phyloP scores from a whole-genome alignment of 2,329 filamentous ascomycete species.

The Aspergillus quadrilineatus region DNA sequence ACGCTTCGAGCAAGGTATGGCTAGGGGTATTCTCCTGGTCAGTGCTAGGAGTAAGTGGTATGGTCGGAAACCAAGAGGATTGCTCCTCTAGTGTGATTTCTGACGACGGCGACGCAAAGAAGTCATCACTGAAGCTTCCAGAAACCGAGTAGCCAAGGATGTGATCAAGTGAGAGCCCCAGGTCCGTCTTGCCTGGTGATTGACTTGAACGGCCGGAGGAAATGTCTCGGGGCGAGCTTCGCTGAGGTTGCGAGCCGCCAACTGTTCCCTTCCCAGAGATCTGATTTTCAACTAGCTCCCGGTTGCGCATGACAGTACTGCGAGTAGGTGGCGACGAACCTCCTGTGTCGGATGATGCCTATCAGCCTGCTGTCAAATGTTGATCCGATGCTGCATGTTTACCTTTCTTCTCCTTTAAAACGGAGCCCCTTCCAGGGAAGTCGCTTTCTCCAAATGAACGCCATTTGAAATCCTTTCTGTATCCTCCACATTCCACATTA shows the following conservation, averaged over 20 bases:
- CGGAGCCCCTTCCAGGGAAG: conserved; percentile 41
- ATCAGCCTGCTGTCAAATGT: conserved; percentile 3
- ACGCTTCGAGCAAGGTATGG: conserved; percentile 9
- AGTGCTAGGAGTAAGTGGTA: conserved; percentile 10
- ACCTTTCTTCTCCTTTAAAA: conserved; percentile 50
- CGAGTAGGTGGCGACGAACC: conserved; percentile 10
- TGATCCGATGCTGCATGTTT: background rate
- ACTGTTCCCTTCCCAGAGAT: background rate
- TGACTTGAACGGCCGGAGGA: conserved; percentile 6
- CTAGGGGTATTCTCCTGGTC: conserved; percentile 11
- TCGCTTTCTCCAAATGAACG: conserved; percentile 65
- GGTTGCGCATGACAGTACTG: conserved; percentile 6
- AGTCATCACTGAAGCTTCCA: conserved; percentile 16
- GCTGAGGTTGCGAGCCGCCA: background rate
- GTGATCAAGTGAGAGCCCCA: conserved; percentile 13
- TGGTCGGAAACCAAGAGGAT: conserved; percentile 21
- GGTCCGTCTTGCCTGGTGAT: conserved; percentile 7
- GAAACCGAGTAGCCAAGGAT: conserved; percentile 12
- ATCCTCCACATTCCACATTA: conserved; percentile 66
- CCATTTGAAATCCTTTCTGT: conserved; percentile 77
- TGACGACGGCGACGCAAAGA: conserved; percentile 11
- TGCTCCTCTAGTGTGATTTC: conserved; percentile 15
- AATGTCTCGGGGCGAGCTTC: conserved; percentile 3
- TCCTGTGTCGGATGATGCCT: conserved; percentile 2
- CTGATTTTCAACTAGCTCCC: conserved; percentile 5